Evolutionary conservation across 257 asterid species (phyloP), one percentile per base, ranked within the genome.

Genomic region (Solanum medicagineum): DNA sequence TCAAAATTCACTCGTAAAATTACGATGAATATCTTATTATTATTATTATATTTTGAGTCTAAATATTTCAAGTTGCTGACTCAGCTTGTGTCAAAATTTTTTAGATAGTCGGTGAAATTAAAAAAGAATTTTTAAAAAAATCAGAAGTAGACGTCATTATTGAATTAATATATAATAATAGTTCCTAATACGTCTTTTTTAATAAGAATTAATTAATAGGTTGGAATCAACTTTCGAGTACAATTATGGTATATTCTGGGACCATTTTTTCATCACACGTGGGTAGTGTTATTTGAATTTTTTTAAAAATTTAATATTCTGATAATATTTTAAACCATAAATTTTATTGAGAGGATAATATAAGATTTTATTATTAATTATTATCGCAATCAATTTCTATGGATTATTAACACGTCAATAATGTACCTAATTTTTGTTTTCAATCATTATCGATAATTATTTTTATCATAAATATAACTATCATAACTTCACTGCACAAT

Each of bases 401-500:
- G 7, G 1, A 36, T 36, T 36, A 36, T 36, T 3, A 20, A 59
- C 68, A 9, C 16, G 68, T 36, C 5, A 36, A 36, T 36, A 36
- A 4, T 36, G 22, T n/a, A 10, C 10, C 32, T n/a, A n/a, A 7
- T 1, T n/a, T 60, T 60, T n/a, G n/a, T 60, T 15, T 2, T 22
- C 3, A 2, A 60, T 60, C 4, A 10, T 3, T 60, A 63, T 24
- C 10, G 4, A 63, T 3, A 24, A 63, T 63, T 26, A 24, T 26
- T 13, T 63, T 63, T 1, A 26, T 63, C 10, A 2, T 6, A 13
- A 13, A 13, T 54, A 6, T 5, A 14, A 54, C 7, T 26, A 65
- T 8, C 7, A 29, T 29, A 12, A 29, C 1, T 0, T 6, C 3
- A 54, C 1, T 15, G 7, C 1, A 14, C 3, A 1, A 24, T 26